phyloP scores from a whole-genome alignment of 345 rosid species.

The Mangifera indica region DNA sequence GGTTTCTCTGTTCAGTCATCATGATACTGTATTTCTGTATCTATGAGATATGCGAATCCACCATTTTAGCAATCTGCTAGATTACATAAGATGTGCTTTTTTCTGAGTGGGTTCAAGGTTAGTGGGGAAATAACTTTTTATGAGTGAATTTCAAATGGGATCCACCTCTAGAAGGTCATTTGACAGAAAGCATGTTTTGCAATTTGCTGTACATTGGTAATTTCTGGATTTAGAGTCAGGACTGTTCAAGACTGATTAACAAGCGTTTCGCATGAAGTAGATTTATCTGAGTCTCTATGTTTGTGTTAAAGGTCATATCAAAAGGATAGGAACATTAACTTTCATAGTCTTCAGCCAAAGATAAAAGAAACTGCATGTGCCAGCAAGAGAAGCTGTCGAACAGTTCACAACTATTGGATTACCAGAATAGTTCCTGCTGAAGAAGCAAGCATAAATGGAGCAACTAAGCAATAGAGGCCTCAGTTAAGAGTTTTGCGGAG shows the following conservation, averaged over 20 bases:
- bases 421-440: background rate
- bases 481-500: too few relatives aligned
- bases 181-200: too few relatives aligned
- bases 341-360: background rate
- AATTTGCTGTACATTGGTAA: too few relatives aligned
- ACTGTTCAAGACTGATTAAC: background rate
- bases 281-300: background rate
- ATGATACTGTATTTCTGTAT: background rate
- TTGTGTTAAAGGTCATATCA: too few relatives aligned
- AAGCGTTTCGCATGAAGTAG: background rate
- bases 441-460: background rate
- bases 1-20: background rate
- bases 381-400: background rate
- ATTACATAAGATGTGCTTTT: too few relatives aligned
- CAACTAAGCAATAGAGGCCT: background rate
- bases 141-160: too few relatives aligned
- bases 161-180: too few relatives aligned
- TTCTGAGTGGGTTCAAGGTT: too few relatives aligned
- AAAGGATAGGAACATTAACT: background rate
- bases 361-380: background rate
- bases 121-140: too few relatives aligned
- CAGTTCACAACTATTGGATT: background rate
- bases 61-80: background rate
- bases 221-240: too few relatives aligned
- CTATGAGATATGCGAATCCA: background rate